phyloP scores from a whole-genome alignment of 23 red algal genomes.

The Cyanidiococcus yangmingshanensis region DNA sequence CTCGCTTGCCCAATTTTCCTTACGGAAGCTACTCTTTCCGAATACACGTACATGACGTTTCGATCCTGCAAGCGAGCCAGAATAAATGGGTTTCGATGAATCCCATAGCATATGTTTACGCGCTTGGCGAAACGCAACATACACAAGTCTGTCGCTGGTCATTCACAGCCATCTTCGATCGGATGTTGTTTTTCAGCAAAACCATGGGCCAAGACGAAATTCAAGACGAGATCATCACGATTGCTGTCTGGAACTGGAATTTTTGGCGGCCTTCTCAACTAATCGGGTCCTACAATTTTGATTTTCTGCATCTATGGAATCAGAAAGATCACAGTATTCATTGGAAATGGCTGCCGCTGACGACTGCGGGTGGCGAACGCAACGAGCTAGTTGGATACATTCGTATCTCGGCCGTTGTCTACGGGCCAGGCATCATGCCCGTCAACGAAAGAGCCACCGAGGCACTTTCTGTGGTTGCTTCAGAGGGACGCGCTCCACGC shows the following conservation, averaged over 20 bases:
- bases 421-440: conserved; percentile 11
- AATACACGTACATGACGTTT: conserved; percentile 4
- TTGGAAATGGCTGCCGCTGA: not conserved
- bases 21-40: not conserved
- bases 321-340: not conserved
- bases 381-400: not conserved
- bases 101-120: not conserved
- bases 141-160: not conserved
- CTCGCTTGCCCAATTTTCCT: not conserved
- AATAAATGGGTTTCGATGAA: not conserved
- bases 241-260: conserved; percentile 14
- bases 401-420: not conserved
- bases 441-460: not conserved
- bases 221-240: not conserved
- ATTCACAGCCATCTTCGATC: conserved; percentile 3
- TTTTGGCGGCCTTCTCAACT: conserved; percentile 13
- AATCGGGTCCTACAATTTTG: not conserved
- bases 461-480: not conserved
- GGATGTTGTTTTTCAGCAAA: conserved; percentile 5
- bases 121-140: not conserved
- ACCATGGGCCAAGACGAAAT: not conserved
- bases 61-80: not conserved
- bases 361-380: not conserved
- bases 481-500: not conserved
- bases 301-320: not conserved